Conservation (phyloP, 2,329 filamentous ascomycete genomes). For the Exophiala bonariae region DNA sequence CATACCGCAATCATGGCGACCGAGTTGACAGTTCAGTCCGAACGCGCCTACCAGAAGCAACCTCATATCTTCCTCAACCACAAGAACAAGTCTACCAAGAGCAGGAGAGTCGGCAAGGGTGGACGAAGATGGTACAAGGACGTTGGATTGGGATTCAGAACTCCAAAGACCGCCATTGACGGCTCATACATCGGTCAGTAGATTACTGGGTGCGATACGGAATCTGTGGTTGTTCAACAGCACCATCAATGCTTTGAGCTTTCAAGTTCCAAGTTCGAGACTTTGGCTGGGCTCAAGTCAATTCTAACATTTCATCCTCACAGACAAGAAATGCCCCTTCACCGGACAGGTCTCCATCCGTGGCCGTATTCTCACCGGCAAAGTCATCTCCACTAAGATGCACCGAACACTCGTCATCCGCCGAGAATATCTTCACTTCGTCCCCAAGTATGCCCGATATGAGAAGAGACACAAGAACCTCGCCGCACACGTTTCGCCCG, state of each 20-base stretch:
- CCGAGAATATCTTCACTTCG: constrained; percentile 99
- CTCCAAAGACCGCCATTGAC: constrained; percentile 98
- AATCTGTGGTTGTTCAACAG: not conserved
- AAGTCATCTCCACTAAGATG: constrained; percentile 99
- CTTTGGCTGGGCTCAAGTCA: not conserved
- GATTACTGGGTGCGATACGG: no score
- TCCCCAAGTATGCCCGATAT: constrained; percentile 99
- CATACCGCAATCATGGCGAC: constrained; percentile 77
- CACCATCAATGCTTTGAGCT: not conserved
- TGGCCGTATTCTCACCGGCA: constrained; percentile 99
- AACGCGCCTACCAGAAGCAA: constrained; percentile 99
- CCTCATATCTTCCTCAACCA: constrained; percentile 99
- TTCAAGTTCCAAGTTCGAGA: not conserved
- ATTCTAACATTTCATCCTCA: constrained; percentile 25
- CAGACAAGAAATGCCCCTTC: constrained; percentile 99
- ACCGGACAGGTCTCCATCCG: constrained; percentile 98
- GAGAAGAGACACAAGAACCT: constrained; percentile 99
- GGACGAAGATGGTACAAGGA: constrained; percentile 99
- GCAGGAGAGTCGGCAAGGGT: constrained; percentile 80
- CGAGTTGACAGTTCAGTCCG: constrained; percentile 98
- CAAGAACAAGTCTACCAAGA: constrained; percentile 85
- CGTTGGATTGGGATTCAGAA: constrained; percentile 98
- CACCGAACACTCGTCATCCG: constrained; percentile 99
- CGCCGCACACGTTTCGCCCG: constrained; percentile 95
- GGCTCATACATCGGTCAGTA: constrained; percentile 95